phyloP scores from a whole-genome alignment of 345 rosid species.

The Rhizophora mangle region DNA sequence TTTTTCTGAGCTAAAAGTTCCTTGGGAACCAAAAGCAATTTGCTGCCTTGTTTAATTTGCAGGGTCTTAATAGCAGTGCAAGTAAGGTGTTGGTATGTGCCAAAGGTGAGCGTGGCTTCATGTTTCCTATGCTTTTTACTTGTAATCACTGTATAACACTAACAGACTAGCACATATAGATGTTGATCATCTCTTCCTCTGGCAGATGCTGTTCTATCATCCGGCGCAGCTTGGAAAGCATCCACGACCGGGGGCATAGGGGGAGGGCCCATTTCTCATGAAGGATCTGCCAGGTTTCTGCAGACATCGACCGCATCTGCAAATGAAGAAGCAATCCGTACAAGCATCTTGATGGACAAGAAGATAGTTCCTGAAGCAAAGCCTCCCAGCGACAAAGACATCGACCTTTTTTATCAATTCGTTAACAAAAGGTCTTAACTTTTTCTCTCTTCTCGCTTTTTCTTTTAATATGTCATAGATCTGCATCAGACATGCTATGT shows the following conservation, averaged over 20 bases:
- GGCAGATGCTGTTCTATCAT: no score
- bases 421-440: slow-evolving; percentile 60
- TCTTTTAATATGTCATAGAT: not conserved
- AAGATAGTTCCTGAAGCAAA: slow-evolving; percentile 78
- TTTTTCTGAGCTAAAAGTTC: no score
- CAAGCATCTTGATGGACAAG: slow-evolving; percentile 45
- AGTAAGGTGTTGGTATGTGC: no score
- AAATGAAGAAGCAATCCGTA: slow-evolving; percentile 16
- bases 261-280: slow-evolving; percentile 12
- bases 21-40: no score
- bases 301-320: slow-evolving; percentile 41
- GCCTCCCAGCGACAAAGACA: slow-evolving; percentile 63
- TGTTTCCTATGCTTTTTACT: no score
- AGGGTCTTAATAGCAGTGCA: no score
- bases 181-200: no score
- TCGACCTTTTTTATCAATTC: slow-evolving; percentile 52
- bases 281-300: slow-evolving; percentile 29
- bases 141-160: no score
- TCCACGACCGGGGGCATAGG: slow-evolving; percentile 9
- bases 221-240: no score
- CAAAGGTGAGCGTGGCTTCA: no score
- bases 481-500: not conserved
- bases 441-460: not conserved
- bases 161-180: no score
- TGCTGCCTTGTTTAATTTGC: no score